phyloP scores from a whole-genome alignment of 352 stramenopile species.

The Phytopythium litorale region DNA sequence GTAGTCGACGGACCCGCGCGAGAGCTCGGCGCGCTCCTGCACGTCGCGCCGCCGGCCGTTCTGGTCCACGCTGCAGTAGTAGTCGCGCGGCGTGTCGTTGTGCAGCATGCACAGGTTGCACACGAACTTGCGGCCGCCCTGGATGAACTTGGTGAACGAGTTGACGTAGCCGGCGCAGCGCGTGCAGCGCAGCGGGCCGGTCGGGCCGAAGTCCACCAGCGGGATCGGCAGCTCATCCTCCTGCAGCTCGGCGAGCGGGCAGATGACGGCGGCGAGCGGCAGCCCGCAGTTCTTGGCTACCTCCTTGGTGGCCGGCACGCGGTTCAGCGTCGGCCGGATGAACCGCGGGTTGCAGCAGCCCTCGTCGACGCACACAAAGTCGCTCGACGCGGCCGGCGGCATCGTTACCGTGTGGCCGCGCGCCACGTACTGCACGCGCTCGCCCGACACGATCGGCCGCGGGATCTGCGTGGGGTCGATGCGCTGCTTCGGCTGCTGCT shows the following conservation, averaged over 20 bases:
- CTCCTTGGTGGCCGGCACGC: slow-evolving; percentile 71
- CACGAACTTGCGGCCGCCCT: slow-evolving; percentile 80
- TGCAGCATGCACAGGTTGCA: slow-evolving; percentile 88
- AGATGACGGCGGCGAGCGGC: slow-evolving; percentile 79
- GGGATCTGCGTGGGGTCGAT: slow-evolving; percentile 89
- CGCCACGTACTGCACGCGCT: slow-evolving; percentile 72
- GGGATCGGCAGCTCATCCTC: slow-evolving; percentile 81
- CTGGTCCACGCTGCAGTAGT: slow-evolving; percentile 87
- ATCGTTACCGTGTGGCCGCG: slow-evolving; percentile 81
- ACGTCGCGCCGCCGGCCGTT: slow-evolving; percentile 79
- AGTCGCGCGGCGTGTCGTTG: slow-evolving; percentile 83
- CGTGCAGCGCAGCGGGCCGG: slow-evolving; percentile 76
- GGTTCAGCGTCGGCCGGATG: slow-evolving; percentile 85
- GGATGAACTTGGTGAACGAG: slow-evolving; percentile 85
- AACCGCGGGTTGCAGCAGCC: slow-evolving; percentile 88
- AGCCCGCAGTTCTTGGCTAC: slow-evolving; percentile 74
- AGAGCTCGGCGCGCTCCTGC: slow-evolving; percentile 75
- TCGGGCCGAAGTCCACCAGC: slow-evolving; percentile 83
- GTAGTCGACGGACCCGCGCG: slow-evolving; percentile 83
- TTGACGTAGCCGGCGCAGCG: slow-evolving; percentile 87
- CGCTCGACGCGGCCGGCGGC: slow-evolving; percentile 66
- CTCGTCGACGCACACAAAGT: slow-evolving; percentile 83
- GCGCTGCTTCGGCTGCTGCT: slow-evolving; percentile 58
- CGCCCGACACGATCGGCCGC: slow-evolving; percentile 60
- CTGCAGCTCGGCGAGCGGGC: slow-evolving; percentile 74